Base-by-base conservation (phyloP, 192 early-diverging fungal genomes). In the Piromyces finnis region DNA sequence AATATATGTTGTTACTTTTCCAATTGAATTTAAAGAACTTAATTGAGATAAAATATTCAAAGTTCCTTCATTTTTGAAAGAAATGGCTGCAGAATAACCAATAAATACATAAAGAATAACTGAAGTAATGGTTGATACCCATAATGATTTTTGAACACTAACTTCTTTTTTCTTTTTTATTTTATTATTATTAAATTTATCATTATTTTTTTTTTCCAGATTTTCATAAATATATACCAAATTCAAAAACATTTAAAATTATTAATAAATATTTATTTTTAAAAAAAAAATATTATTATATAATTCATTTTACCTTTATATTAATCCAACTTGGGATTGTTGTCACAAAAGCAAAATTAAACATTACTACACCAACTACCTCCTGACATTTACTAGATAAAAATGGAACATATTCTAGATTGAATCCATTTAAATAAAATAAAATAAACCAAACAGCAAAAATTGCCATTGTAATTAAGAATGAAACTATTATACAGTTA, bases 271-370 rank as follows among this genome's bases (percentile, higher is more conserved):
- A n/a, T 29, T 37, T 3, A 83, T 26, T 28, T 22, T n/a, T n/a
- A n/a, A n/a, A n/a, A n/a, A n/a, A n/a, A n/a, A n/a, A n/a, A n/a
- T n/a, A n/a, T n/a, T n/a, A n/a, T n/a, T n/a, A n/a, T n/a, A n/a
- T n/a, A n/a, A n/a, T n/a, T n/a, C n/a, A n/a, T n/a, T n/a, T 12
- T 29, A 88, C 87, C 84, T 90, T 90, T n/a, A 89, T 81, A 79
- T 90, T 90, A 29, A 90, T 84, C 88, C 88, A 90, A 27, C 84
- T 84, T 77, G 89, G 89, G 2, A 90, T 85, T 30, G 89, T 83
- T 17, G 85, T 84, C 27, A 87, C 87, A 77, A 86, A 86, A 2
- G 88, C 86, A 80, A 89, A 81, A 82, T 89, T 90, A 22, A 87
- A 80, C 82, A 90, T 86, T 77, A 90, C 83, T 0, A 86, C 84